Conservation (phyloP, 208 protist species). For the Trypanosoma lewisi region DNA sequence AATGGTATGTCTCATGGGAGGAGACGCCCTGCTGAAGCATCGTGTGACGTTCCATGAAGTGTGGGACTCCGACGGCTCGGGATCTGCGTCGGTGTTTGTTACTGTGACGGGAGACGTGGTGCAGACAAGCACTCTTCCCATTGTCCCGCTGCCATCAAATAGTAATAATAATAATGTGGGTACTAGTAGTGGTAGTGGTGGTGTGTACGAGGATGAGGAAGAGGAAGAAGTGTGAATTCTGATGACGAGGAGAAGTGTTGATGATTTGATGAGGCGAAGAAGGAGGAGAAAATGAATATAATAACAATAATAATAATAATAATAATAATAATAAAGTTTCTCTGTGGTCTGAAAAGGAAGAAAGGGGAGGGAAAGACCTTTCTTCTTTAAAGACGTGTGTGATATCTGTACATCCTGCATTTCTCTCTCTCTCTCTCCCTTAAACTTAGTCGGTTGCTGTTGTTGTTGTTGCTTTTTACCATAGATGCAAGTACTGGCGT, state of each 20-base stretch:
- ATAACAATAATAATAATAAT: no score
- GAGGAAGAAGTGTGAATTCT: neutral
- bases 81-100: constrained; percentile 69
- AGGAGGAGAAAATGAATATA: no score
- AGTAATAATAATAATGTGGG: neutral
- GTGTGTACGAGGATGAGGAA: neutral
- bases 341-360: no score
- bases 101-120: constrained; percentile 89
- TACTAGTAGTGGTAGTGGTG: neutral
- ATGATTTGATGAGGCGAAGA: no score
- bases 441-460: no score
- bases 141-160: constrained; percentile 5
- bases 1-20: constrained; percentile 76
- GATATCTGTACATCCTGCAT: no score
- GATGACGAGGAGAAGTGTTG: neutral
- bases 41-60: constrained; percentile 83
- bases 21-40: constrained; percentile 87
- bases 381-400: no score
- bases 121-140: constrained; percentile 32
- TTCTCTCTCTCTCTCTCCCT: no score
- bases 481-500: constrained; percentile 18
- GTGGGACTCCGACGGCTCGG: constrained; percentile 74
- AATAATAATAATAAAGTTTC: no score
- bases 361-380: no score
- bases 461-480: neutral